Conservation (phyloP, 495 filamentous ascomycete species). For the Neurospora sp. region DNA sequence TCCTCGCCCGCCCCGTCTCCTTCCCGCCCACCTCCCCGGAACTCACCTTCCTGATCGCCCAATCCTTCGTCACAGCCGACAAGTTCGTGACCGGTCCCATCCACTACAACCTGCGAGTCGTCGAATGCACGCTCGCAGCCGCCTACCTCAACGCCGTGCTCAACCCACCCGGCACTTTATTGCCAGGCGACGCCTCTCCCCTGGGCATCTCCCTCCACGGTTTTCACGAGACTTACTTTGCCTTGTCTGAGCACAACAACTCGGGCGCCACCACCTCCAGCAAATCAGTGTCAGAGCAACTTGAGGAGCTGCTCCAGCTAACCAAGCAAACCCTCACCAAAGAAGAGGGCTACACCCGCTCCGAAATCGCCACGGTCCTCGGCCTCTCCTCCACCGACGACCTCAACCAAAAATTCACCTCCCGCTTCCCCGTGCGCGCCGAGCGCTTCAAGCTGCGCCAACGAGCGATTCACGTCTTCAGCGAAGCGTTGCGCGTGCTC, state of each 20-base stretch:
- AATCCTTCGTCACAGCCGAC: constrained; percentile 86
- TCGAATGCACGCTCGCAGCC: constrained; percentile 87
- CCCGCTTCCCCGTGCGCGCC: constrained; percentile 77
- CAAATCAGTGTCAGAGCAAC: constrained; percentile 37
- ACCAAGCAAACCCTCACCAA: constrained; percentile 55
- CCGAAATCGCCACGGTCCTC: constrained; percentile 71
- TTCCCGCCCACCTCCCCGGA: constrained; percentile 78
- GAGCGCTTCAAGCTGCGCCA: constrained; percentile 81
- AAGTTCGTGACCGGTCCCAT: constrained; percentile 89
- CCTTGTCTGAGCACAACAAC: constrained; percentile 37
- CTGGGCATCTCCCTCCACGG: constrained; percentile 75
- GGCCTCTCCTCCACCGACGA: constrained; percentile 52
- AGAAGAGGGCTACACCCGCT: constrained; percentile 75
- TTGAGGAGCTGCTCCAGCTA: constrained; percentile 56
- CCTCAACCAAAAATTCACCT: constrained; percentile 64
- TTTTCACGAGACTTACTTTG: constrained; percentile 62
- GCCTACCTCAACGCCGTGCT: constrained; percentile 46
- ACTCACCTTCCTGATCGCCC: constrained; percentile 84
- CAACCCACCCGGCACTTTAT: constrained; percentile 47
- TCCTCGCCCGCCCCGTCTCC: constrained; percentile 64
- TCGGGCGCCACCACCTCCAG: constrained; percentile 5
- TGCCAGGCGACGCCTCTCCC: constrained; percentile 73
- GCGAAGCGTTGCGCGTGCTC: constrained; percentile 77
- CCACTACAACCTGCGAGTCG: constrained; percentile 93
- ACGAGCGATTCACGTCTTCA: constrained; percentile 81